Evolutionary conservation across 345 rosid genomes (phyloP), one percentile per base, ranked within the genome.

Genomic region (Aquilaria sinensis): DNA sequence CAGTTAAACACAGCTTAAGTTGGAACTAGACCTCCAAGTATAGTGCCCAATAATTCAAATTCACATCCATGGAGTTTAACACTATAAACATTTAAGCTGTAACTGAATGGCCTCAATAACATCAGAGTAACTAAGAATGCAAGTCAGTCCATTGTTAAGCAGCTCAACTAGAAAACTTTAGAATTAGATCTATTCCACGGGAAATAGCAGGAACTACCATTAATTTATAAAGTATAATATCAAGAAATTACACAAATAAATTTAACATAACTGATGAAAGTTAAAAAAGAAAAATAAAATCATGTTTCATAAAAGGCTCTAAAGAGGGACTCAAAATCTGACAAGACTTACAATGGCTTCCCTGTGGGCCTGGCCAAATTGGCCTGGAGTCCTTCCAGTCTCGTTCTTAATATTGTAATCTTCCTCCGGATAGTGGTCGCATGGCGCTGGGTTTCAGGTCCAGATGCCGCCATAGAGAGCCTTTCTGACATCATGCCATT

Each of bases 361-460:
- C 88, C 83, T 43, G 87, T 87, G 63, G 84, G 84, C 76, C 75
- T 77, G 4, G 88, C 62, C 68, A 94, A 77, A 59, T 84, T 83
- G 67, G 96, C 76, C 72, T 85, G 89, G 23, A 94, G 74, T 68
- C 84, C 79, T 64, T 94, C 99, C 12, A 94, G 83, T 57, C 85
- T 77, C 51, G 96, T 94, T 56, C 92, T 88, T 47, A 94, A 76
- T 51, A 94, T 94, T 2, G 99, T 88, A 66, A 87, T 85, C 85
- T 94, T 94, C 72, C 99, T 85, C 66, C 97, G 80, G 46, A 79
- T 81, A 31, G 96, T 83, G 33, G 99, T 90, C 12, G 88, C 82
- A 70, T 84, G 96, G 14, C 99, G 97, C 66, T 90, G 96, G 29
- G 88, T 70, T 37, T 88, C 97, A 29, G 99, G 96, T 33, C 96